Base-by-base conservation (phyloP, 1,284 basidiomycete genomes). In the Rhodotorula sp. region DNA sequence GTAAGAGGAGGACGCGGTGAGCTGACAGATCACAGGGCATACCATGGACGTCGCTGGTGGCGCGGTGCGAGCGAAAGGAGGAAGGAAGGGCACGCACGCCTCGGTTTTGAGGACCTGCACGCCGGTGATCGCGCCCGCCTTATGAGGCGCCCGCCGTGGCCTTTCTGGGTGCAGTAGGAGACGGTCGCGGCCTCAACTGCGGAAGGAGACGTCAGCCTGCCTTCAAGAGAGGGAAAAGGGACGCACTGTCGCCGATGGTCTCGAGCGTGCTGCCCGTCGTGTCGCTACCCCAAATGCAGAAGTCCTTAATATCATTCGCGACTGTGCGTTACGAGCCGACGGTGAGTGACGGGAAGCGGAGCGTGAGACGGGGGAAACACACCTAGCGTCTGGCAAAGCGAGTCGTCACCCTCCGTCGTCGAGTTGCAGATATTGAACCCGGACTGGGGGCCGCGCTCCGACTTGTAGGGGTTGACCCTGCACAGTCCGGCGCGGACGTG, bases 391-490 rank as follows among this genome's bases (percentile, higher is more conserved):
- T 90, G 89, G 78, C 89, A 90, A 58, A 84, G 71, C 0, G 89
- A 89, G 7, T 83, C 59, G 68, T 84, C 85, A 74, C 84, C 85
- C 36, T 41, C 29, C 0, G 70, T 72, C 8, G 66, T 68, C 22
- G 86, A 85, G 82, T 90, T 90, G 81, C 90, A 90, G 5, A n/a
- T 8, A 81, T 90, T 90, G 84, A 87, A 90, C 13, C 89, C 89
- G 32, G 71, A 78, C 78, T 73, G 74, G 2, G 70, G 72, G 13
- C 70, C 72, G 36, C 75, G 68, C 7, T 34, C 50, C 29, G 55
- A 67, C 48, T 39, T 22, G 66, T 74, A 72, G 12, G 75, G 75
- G 67, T 76, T 72, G 54, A 76, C 72, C 56, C 70, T 67, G 50
- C 19, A 25, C 15, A 17, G 21, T 4, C 4, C 5, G 8, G n/a